phyloP scores from a whole-genome alignment of 192 early-diverging fungal genomes.

The Phlyctochytrium planicorne region DNA sequence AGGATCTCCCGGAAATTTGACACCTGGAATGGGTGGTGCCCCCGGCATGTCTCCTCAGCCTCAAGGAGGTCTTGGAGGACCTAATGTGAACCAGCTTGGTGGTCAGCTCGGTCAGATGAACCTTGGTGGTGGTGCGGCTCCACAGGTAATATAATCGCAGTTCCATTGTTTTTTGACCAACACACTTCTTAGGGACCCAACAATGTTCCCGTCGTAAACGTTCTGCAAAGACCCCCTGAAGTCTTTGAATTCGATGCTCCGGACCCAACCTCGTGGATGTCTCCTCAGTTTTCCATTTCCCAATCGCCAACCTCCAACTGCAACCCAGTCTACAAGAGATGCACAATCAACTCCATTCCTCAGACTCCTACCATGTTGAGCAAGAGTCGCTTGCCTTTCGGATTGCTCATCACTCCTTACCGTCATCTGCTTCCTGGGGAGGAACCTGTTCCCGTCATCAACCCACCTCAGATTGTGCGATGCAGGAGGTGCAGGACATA shows the following conservation, averaged over 20 bases:
- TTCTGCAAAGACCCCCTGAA: slow-evolving; percentile 15
- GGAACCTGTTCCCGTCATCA: slow-evolving; percentile 79
- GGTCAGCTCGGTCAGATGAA: slow-evolving; percentile 25
- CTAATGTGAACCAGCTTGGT: slow-evolving; percentile 14
- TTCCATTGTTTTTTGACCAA: background rate
- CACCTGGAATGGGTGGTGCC: background rate
- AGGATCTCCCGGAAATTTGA: background rate
- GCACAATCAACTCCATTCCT: slow-evolving; percentile 87
- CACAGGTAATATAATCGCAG: slow-evolving; percentile 1
- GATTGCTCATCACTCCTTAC: slow-evolving; percentile 88
- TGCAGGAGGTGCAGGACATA: slow-evolving; percentile 94
- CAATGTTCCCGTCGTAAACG: slow-evolving; percentile 10
- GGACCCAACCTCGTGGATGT: slow-evolving; percentile 5
- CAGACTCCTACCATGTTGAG: slow-evolving; percentile 75
- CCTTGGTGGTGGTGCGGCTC: slow-evolving; percentile 3
- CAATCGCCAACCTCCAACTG: slow-evolving; percentile 60
- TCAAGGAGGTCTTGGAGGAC: no score
- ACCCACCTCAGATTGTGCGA: slow-evolving; percentile 87
- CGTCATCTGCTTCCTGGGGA: slow-evolving; percentile 70
- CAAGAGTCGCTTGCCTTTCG: slow-evolving; percentile 90
- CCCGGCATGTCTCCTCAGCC: background rate
- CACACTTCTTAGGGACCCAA: background rate
- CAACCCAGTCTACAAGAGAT: slow-evolving; percentile 79
- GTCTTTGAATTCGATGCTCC: slow-evolving; percentile 14
- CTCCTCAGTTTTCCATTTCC: slow-evolving; percentile 37